phyloP scores from a whole-genome alignment of 1,284 basidiomycete species.

The Flammula alnicola region DNA sequence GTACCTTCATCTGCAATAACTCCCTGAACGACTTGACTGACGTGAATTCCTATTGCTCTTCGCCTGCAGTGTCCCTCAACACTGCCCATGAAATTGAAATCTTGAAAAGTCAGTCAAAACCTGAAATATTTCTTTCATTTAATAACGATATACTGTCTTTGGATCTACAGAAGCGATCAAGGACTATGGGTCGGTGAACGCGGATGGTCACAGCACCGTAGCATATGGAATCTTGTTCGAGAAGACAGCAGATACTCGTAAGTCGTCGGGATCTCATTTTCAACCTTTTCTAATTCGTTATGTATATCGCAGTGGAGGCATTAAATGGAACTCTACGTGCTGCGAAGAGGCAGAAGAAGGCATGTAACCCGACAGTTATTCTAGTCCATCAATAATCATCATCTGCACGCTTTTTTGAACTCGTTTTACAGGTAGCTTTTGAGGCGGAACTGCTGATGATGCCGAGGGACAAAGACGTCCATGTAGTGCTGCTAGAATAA shows the following conservation, averaged over 20 bases:
- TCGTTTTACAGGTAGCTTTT: conserved; percentile 41
- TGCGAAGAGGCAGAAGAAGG: conserved; percentile 52
- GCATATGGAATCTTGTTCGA: conserved; percentile 48
- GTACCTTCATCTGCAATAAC: neutral
- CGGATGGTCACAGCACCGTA: conserved; percentile 40
- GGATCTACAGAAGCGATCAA: conserved; percentile 43
- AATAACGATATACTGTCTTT: conserved; percentile 1
- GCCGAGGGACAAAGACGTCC: conserved; percentile 50
- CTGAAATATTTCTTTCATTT: neutral
- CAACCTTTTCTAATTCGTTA: neutral
- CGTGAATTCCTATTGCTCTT: neutral
- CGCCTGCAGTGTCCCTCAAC: conserved; percentile 29
- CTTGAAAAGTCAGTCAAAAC: conserved; percentile 33
- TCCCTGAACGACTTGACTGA: neutral
- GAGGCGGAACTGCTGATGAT: conserved; percentile 50
- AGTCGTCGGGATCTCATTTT: conserved; percentile 18
- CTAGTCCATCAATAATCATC: neutral
- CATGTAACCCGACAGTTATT: conserved; percentile 17
- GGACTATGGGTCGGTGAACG: conserved; percentile 40
- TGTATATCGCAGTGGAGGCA: conserved; percentile 43
- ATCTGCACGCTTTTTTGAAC: neutral
- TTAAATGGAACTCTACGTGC: conserved; percentile 49
- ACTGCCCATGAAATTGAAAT: conserved; percentile 40
- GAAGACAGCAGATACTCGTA: conserved; percentile 49
- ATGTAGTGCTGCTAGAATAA: conserved; percentile 40